Conservation (phyloP, 2,329 filamentous ascomycete species). For the Aspergillus unguis region DNA sequence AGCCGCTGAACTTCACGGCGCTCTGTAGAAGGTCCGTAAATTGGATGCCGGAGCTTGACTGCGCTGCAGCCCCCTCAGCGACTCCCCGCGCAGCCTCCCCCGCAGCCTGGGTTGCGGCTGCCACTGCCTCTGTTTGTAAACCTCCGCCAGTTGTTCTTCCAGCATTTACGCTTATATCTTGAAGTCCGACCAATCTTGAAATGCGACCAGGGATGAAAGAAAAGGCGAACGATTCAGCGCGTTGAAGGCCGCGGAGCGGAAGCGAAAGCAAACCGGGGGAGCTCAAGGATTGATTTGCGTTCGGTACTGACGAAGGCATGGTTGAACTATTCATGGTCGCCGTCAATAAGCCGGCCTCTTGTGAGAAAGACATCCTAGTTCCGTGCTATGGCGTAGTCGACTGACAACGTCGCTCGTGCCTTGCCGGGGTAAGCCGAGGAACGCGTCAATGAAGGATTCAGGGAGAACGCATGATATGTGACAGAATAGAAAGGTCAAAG, state of each 20-base stretch:
- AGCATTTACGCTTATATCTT: constrained; percentile 24
- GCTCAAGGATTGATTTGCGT: constrained; percentile 26
- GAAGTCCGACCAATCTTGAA: constrained; percentile 28
- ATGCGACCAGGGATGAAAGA: constrained; percentile 34
- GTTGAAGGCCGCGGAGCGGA: constrained; percentile 37
- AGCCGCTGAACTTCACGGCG: constrained; percentile 70
- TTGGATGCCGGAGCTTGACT: constrained; percentile 33
- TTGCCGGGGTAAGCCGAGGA: background rate
- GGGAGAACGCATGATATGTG: constrained; percentile 4
- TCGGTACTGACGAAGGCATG: constrained; percentile 17
- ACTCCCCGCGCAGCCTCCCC: constrained; percentile 33
- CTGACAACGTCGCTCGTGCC: background rate
- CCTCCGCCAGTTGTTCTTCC: constrained; percentile 23
- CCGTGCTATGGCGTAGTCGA: background rate
- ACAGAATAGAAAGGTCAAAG: background rate
- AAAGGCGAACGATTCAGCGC: constrained; percentile 36
- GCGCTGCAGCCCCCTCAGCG: constrained; percentile 31
- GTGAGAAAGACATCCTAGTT: constrained; percentile 23
- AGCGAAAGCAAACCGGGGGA: constrained; percentile 33
- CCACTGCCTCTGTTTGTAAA: constrained; percentile 40
- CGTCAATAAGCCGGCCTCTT: constrained; percentile 19
- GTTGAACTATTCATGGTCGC: constrained; percentile 19
- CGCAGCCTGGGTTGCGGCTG: constrained; percentile 36
- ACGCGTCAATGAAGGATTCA: constrained; percentile 5
- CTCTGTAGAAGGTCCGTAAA: constrained; percentile 48